These are phyloP conservation scores for Secale cereale DNA, from an alignment of 176 grass and related monocot genomes.

Conservation along the genomic window DNA sequence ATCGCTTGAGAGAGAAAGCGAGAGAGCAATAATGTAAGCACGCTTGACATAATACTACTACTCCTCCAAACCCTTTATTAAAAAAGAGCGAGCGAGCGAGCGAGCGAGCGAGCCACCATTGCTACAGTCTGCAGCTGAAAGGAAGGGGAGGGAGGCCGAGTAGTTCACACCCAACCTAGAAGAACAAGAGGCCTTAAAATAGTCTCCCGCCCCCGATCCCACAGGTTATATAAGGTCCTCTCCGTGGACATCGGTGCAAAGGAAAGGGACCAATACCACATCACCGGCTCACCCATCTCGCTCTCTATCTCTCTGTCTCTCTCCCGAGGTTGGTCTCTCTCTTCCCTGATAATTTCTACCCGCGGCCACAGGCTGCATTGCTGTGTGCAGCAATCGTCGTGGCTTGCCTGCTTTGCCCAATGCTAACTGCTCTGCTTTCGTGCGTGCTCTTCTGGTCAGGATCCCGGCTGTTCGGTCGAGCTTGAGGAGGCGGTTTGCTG, in stretches of 20 bases:
- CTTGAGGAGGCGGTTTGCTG: conserved; percentile 4
- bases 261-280: conserved; percentile 29
- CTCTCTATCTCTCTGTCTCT: not conserved
- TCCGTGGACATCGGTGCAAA: conserved; percentile 23
- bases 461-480: not conserved
- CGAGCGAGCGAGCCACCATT: conserved; percentile 38
- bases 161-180: conserved; percentile 40
- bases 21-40: no score
- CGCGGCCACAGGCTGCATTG: not conserved
- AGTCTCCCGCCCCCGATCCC: conserved; percentile 4
- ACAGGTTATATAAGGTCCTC: conserved; percentile 40
- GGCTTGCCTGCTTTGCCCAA: no score
- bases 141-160: not conserved
- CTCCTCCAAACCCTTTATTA: no score
- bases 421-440: not conserved
- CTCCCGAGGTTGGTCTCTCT: no score
- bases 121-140: conserved; percentile 41
- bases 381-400: not conserved
- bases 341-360: not conserved
- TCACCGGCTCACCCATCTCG: conserved; percentile 38
- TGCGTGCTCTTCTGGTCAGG: conserved; percentile 13
- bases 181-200: conserved; percentile 28
- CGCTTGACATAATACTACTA: no score
- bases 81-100: no score
- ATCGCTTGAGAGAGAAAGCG: no score